Percentiles rank a stretch among this genome's conserved stretches.
These are phyloP conservation scores for Penicillium carneum DNA, from an alignment of 2,329 filamentous ascomycete genomes.

Conservation along the genomic window DNA sequence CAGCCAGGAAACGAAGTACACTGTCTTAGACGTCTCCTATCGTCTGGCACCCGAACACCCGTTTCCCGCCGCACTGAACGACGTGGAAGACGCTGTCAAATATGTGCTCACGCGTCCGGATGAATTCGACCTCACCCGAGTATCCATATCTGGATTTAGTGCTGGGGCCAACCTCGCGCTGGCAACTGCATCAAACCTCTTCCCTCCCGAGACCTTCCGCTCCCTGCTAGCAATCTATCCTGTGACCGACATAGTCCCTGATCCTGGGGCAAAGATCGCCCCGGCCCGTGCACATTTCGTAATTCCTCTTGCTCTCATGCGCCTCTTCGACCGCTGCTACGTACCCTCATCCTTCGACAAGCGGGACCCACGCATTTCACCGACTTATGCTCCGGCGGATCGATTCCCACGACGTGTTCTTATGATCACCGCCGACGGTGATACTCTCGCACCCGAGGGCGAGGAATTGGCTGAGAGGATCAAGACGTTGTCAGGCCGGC, in stretches of 20 bases:
- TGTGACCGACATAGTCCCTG: slow-evolving; percentile 35
- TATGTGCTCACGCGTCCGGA: slow-evolving; percentile 46
- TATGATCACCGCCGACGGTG: slow-evolving; percentile 43
- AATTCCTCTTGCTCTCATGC: slow-evolving; percentile 36
- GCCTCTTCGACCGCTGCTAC: slow-evolving; percentile 44
- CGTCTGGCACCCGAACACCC: slow-evolving; percentile 51
- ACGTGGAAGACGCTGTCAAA: slow-evolving; percentile 50
- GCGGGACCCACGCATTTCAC: slow-evolving; percentile 45
- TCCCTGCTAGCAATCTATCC: slow-evolving; percentile 47
- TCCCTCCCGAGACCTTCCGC: slow-evolving; percentile 42
- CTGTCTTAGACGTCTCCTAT: slow-evolving; percentile 51
- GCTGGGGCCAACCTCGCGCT: slow-evolving; percentile 54
- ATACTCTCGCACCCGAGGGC: slow-evolving; percentile 42
- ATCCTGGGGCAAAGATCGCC: slow-evolving; percentile 31
- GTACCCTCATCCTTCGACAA: slow-evolving; percentile 35
- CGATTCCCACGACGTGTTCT: slow-evolving; percentile 42
- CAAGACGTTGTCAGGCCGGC: slow-evolving; percentile 26
- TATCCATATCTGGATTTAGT: slow-evolving; percentile 54
- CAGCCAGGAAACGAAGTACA: slow-evolving; percentile 38
- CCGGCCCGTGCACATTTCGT: slow-evolving; percentile 33
- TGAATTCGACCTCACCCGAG: slow-evolving; percentile 43
- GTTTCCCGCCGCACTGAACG: slow-evolving; percentile 52
- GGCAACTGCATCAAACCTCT: slow-evolving; percentile 40
- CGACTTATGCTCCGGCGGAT: slow-evolving; percentile 37
- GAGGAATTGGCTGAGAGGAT: slow-evolving; percentile 42